Evolutionary conservation across 2,329 filamentous ascomycete species (phyloP).

Genomic region (Blumeria hordei): DNA sequence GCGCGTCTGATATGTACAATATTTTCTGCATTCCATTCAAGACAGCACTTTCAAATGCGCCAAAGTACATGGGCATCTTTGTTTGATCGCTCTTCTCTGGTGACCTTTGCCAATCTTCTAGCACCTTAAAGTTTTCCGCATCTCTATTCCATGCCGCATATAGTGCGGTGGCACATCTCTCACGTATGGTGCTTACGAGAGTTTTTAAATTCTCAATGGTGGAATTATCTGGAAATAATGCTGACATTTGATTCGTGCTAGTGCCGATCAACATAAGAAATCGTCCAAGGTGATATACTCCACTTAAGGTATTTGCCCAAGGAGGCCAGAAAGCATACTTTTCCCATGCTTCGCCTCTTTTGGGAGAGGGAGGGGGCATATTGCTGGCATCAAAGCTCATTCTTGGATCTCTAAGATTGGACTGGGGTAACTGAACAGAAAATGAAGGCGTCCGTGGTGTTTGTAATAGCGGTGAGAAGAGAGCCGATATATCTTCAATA

Average conservation of each 20-base stretch:
- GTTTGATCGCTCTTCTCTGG: constrained; percentile 68
- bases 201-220: constrained; percentile 48
- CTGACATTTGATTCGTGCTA: constrained; percentile 65
- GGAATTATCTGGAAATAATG: constrained; percentile 38
- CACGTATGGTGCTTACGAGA: constrained; percentile 55
- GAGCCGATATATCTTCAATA: constrained; percentile 67
- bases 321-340: constrained; percentile 93
- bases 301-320: constrained; percentile 72
- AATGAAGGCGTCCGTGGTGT: constrained; percentile 38
- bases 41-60: constrained; percentile 62
- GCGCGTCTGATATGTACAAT: constrained; percentile 72
- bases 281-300: constrained; percentile 71
- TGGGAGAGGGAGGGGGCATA: constrained; percentile 52
- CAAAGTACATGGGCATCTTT: constrained; percentile 68
- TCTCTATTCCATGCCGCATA: constrained; percentile 86
- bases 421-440: constrained; percentile 18
- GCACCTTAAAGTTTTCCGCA: constrained; percentile 70
- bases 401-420: constrained; percentile 34
- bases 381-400: constrained; percentile 63
- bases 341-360: constrained; percentile 68
- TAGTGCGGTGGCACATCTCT: constrained; percentile 64
- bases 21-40: constrained; percentile 84
- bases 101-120: constrained; percentile 83
- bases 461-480: constrained; percentile 58
- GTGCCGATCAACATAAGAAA: constrained; percentile 65